Evolutionary conservation across 495 filamentous ascomycete species (phyloP).

Genomic region (Aspergillus asperescens): DNA sequence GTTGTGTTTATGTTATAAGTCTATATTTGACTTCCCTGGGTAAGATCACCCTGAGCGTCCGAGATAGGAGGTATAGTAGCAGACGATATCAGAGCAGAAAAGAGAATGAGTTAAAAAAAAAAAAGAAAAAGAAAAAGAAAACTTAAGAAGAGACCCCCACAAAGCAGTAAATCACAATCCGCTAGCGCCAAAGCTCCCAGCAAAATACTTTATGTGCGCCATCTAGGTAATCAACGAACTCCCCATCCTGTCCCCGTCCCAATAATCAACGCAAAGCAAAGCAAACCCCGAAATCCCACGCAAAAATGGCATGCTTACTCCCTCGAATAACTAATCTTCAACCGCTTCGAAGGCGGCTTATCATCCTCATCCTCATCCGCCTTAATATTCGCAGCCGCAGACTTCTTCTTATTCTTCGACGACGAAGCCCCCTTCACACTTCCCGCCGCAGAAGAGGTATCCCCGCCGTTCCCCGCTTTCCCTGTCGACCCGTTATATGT

Average conservation of each 20-base stretch:
- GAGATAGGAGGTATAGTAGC: neutral
- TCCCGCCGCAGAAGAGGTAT: conserved; percentile 22
- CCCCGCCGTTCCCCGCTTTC: conserved; percentile 27
- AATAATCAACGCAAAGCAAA: conserved; percentile 9
- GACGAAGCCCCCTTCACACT: conserved; percentile 30
- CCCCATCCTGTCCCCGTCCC: neutral
- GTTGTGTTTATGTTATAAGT: no score
- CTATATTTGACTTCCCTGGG: neutral
- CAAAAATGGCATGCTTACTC: conserved; percentile 24
- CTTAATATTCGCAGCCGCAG: conserved; percentile 11
- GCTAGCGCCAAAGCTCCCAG: conserved; percentile 3
- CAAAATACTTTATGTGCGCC: neutral
- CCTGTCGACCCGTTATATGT: conserved; percentile 32
- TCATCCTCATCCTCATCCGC: conserved; percentile 44
- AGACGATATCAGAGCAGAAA: neutral
- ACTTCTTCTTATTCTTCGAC: conserved; percentile 44
- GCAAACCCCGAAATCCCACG: conserved; percentile 4
- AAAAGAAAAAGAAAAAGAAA: no score
- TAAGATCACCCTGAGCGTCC: neutral
- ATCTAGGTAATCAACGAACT: neutral
- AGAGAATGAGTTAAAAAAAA: no score
- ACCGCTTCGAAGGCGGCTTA: conserved; percentile 42
- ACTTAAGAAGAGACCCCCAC: no score
- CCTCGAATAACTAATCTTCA: conserved; percentile 50
- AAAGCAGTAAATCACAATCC: no score